Evolutionary conservation across 345 rosid genomes (phyloP).

Genomic region (Anacardium occidentale): DNA sequence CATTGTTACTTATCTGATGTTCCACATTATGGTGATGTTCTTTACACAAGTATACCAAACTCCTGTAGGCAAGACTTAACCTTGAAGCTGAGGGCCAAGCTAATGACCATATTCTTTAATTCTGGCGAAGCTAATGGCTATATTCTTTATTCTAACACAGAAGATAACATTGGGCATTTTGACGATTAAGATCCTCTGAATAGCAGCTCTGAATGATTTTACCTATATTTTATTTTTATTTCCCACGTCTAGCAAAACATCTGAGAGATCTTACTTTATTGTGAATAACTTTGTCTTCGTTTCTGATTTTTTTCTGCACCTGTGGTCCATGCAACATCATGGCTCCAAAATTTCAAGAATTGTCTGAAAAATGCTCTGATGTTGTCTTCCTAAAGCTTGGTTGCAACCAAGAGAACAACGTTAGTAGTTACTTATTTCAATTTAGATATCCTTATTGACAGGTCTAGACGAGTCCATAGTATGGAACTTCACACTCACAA

Average conservation of each 20-base stretch:
- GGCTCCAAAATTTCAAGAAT: slow-evolving; percentile 73
- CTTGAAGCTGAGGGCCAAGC: no score
- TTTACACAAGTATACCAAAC: no score
- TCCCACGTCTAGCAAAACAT: neutral
- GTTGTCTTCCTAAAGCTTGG: slow-evolving; percentile 91
- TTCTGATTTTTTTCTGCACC: slow-evolving; percentile 37
- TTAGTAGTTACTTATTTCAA: slow-evolving; percentile 3
- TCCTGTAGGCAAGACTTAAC: no score
- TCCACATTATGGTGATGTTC: no score
- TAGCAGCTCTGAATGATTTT: no score
- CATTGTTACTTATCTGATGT: no score
- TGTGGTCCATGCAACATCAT: slow-evolving; percentile 97
- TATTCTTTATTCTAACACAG: no score
- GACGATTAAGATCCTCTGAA: no score
- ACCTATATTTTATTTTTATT: no score
- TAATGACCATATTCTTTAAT: no score
- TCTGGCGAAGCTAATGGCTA: no score
- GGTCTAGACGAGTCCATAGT: neutral
- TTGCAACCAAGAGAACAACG: slow-evolving; percentile 92
- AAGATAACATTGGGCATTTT: no score
- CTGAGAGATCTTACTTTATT: neutral
- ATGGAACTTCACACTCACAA: neutral
- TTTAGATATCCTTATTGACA: neutral
- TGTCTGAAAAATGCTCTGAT: slow-evolving; percentile 72
- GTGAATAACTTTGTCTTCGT: neutral